Evolutionary conservation across 148 eudicot genomes (phyloP).

Genomic region (Cornus florida): DNA sequence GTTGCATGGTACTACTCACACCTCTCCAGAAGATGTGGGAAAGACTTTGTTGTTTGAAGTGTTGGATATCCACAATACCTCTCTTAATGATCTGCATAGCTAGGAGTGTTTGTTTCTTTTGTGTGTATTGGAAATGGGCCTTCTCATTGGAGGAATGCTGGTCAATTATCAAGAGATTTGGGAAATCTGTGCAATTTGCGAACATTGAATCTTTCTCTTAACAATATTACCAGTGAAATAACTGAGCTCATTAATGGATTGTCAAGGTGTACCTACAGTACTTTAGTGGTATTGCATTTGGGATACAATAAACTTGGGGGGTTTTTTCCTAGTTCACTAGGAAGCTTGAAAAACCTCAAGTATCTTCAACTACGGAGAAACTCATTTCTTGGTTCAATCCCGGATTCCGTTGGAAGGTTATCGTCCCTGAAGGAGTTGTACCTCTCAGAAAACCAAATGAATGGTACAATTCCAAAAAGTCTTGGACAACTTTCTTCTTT

Average conservation of each 20-base stretch:
- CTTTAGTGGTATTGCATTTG: conserved; percentile 5
- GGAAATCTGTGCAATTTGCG: conserved; percentile 15
- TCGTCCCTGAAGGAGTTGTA: conserved; percentile 3
- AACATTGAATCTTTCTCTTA: not conserved
- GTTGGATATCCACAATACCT: too few species aligned
- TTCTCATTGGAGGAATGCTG: not conserved
- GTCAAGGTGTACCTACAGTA: not conserved
- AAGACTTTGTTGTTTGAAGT: too few species aligned
- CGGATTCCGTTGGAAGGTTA: conserved; percentile 3
- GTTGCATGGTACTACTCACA: too few species aligned
- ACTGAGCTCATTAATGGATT: not conserved
- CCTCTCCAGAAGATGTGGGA: too few species aligned
- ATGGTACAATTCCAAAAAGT: conserved; percentile 7
- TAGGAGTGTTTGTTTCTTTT: too few species aligned
- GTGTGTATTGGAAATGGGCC: too few species aligned
- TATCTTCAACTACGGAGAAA: conserved; percentile 7
- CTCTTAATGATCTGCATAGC: too few species aligned
- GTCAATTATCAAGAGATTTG: not conserved
- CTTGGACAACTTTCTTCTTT: conserved; percentile 8
- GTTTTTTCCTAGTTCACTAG: not conserved
- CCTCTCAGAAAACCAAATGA: conserved; percentile 14
- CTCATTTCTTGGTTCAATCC: conserved; percentile 10
- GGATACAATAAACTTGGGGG: not conserved
- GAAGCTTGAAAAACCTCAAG: not conserved
- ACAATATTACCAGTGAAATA: not conserved